A percentile compares a stretch with the other conserved stretches of the same genome.
These are phyloP conservation scores for Oenanthe sinensis DNA, from an alignment of 129 eudicot genomes.

Conservation along the genomic window DNA sequence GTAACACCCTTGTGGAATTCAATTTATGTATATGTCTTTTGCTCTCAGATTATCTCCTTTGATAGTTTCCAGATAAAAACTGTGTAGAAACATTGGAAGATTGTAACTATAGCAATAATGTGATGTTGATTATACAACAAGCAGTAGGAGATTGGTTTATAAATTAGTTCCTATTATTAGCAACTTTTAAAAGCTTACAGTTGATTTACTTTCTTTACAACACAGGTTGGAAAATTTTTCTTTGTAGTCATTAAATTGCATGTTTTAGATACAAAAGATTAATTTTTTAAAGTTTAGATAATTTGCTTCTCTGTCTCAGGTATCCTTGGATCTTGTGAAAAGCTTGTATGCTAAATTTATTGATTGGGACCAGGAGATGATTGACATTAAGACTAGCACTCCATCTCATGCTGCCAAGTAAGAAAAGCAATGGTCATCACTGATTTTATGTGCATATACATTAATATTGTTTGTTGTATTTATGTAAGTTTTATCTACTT, in stretches of 20 bases:
- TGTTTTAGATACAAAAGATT: background rate
- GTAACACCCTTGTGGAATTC: background rate
- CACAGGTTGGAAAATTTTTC: background rate
- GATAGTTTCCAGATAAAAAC: background rate
- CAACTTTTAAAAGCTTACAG: too few species aligned
- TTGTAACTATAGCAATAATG: background rate
- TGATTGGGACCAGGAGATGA: conserved; percentile 96
- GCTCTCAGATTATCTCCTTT: background rate
- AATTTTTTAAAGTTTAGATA: background rate
- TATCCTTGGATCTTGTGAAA: conserved; percentile 88
- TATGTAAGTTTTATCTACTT: conserved; percentile 17
- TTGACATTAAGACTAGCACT: conserved; percentile 67
- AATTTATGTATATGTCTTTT: background rate
- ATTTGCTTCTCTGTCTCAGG: conserved; percentile 36
- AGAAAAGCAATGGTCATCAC: conserved; percentile 21
- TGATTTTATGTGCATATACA: conserved; percentile 2
- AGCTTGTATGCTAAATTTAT: conserved; percentile 93
- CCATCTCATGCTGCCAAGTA: conserved; percentile 86
- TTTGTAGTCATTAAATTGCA: background rate
- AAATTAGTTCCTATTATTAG: background rate
- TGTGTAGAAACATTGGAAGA: background rate
- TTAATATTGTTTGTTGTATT: conserved; percentile 12
- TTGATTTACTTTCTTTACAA: background rate
- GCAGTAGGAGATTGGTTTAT: background rate
- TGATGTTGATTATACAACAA: background rate